phyloP scores from a whole-genome alignment of 106 monocot species.

The Dendrobium officinale region DNA sequence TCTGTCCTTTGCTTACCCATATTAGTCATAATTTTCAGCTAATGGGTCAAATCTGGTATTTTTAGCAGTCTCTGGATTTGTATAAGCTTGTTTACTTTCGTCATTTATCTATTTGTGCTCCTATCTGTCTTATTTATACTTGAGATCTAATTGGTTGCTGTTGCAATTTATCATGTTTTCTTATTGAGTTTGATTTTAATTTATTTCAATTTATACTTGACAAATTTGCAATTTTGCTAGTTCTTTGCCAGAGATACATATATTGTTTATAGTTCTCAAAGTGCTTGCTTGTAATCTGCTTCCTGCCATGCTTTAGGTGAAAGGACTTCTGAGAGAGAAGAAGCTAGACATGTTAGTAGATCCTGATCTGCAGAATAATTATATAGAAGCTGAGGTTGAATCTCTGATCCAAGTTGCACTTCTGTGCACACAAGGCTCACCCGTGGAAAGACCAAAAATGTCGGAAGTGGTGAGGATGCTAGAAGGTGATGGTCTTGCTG shows the following conservation, averaged over 20 bases:
- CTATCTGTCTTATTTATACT: background rate
- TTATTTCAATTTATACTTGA: background rate
- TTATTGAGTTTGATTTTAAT: background rate
- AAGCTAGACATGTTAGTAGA: constrained; percentile 61
- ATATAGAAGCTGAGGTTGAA: constrained; percentile 60
- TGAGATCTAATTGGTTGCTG: background rate
- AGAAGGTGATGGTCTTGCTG: constrained; percentile 78
- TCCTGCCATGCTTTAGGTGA: constrained; percentile 38
- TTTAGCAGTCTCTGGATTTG: background rate
- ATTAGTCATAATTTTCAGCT: background rate
- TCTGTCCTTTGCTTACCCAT: background rate
- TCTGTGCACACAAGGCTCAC: constrained; percentile 65
- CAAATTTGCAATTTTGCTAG: background rate
- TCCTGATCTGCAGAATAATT: constrained; percentile 68
- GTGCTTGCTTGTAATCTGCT: background rate
- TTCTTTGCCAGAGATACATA: background rate
- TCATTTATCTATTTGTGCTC: background rate
- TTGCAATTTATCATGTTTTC: background rate
- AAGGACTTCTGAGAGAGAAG: constrained; percentile 70
- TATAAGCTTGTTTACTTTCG: background rate
- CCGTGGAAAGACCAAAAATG: constrained; percentile 69
- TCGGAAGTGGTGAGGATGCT: constrained; percentile 79
- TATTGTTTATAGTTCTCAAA: background rate
- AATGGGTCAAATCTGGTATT: background rate
- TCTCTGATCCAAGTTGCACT: constrained; percentile 72